Conservation (phyloP, 768 basidiomycete genomes). For the Tephrocybe sp. region DNA sequence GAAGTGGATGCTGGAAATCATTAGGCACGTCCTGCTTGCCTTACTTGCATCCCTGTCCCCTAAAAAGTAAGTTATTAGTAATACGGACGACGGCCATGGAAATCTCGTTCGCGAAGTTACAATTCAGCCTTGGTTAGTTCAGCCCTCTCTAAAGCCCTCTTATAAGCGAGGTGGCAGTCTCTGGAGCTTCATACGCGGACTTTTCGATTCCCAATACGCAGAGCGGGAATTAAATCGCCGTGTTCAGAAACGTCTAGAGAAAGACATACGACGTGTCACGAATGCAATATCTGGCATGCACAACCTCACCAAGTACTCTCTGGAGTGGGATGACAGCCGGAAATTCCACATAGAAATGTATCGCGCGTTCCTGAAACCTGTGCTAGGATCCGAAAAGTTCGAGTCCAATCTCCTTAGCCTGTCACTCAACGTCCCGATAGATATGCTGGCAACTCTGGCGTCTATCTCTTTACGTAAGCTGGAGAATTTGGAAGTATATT, state of each 20-base stretch:
- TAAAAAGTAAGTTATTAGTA: constrained; percentile 15
- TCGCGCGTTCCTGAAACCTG: constrained; percentile 31
- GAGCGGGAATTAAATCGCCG: constrained; percentile 29
- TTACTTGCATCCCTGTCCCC: background rate
- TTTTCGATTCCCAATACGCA: constrained; percentile 28
- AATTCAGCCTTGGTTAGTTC: constrained; percentile 40
- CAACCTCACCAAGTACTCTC: constrained; percentile 32
- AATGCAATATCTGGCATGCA: constrained; percentile 29
- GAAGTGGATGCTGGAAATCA: constrained; percentile 21
- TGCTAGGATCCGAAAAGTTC: constrained; percentile 26
- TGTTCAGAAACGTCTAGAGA: constrained; percentile 31
- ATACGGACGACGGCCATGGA: constrained; percentile 25
- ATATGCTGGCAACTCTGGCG: constrained; percentile 31
- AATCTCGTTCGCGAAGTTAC: constrained; percentile 30
- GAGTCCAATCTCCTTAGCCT: constrained; percentile 29
- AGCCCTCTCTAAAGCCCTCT: constrained; percentile 28
- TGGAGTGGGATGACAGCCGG: constrained; percentile 36
- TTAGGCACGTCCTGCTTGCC: constrained; percentile 16
- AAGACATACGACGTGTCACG: constrained; percentile 32
- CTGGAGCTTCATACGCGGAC: constrained; percentile 22
- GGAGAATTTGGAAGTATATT: constrained; percentile 30
- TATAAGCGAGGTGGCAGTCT: constrained; percentile 26
- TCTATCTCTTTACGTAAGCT: constrained; percentile 31
- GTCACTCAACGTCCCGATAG: constrained; percentile 36
- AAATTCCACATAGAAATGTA: constrained; percentile 35